Conservation (phyloP, 148 eudicot species). For the Camellia japonica region DNA sequence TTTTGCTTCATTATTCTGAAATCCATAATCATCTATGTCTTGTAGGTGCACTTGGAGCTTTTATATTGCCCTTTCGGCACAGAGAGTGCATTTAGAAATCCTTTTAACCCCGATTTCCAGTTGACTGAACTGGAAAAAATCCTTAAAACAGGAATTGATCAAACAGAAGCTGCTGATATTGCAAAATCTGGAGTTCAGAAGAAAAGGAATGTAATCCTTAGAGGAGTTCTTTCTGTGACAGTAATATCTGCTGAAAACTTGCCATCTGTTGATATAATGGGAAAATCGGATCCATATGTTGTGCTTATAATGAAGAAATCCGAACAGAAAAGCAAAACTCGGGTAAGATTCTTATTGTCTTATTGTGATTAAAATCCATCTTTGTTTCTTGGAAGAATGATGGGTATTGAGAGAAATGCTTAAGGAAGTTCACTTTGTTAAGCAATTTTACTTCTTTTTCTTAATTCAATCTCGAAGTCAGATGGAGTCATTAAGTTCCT, state of each 20-base stretch:
- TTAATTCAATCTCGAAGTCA: neutral
- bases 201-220: conserved; percentile 54
- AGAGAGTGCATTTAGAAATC: conserved; percentile 49
- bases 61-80: conserved; percentile 69
- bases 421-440: neutral
- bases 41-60: conserved; percentile 82
- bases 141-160: conserved; percentile 49
- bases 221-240: conserved; percentile 90
- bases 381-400: neutral
- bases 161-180: conserved; percentile 31
- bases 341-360: conserved; percentile 45
- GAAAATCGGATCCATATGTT: conserved; percentile 88
- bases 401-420: neutral
- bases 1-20: neutral
- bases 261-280: conserved; percentile 67
- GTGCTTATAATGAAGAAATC: conserved; percentile 61
- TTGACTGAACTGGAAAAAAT: conserved; percentile 70
- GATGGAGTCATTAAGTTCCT: neutral
- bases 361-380: neutral
- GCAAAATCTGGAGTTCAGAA: conserved; percentile 36
- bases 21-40: neutral
- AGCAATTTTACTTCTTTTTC: neutral
- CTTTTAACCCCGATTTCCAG: conserved; percentile 37
- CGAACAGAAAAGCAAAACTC: conserved; percentile 64
- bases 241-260: conserved; percentile 69